Percentiles rank a stretch among this genome's conserved stretches.
phyloP scores from a whole-genome alignment of 2,329 filamentous ascomycete species.

The Paecilomyces fulvus region DNA sequence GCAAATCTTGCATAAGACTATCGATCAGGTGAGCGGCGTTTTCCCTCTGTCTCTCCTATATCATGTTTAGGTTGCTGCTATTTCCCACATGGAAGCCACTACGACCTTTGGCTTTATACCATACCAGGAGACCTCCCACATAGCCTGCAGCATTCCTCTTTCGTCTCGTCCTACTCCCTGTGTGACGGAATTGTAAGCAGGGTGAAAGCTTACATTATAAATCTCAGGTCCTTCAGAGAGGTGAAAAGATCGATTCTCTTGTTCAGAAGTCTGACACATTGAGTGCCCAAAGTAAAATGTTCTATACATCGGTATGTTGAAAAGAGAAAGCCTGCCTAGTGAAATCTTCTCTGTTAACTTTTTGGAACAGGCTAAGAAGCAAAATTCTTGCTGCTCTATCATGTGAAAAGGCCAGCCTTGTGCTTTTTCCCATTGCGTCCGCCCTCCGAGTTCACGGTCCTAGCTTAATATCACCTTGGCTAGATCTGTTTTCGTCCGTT shows the following conservation, averaged over 20 bases:
- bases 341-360: constrained; percentile 1
- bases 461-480: background rate
- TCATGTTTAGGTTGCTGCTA: background rate
- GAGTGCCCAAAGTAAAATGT: constrained; percentile 93
- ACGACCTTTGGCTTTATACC: background rate
- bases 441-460: background rate
- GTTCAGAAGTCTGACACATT: constrained; percentile 89
- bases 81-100: background rate
- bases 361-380: constrained; percentile 62
- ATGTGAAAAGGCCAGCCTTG: constrained; percentile 41
- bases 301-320: constrained; percentile 59
- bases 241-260: constrained; percentile 92
- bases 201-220: constrained; percentile 4
- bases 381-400: constrained; percentile 66
- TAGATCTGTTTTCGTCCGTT: background rate
- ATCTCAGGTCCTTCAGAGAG: constrained; percentile 57
- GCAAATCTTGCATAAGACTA: constrained; percentile 94
- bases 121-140: background rate
- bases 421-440: background rate
- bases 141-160: background rate
- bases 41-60: constrained; percentile 29
- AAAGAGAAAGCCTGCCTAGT: background rate
- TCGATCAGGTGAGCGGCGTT: constrained; percentile 49
- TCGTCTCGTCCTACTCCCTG: constrained; percentile 8
- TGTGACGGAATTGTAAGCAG: constrained; percentile 3